Evolutionary conservation across 805 yeast species (phyloP), one percentile per base, ranked within the genome.

Genomic region (Yueomyces sp.): DNA sequence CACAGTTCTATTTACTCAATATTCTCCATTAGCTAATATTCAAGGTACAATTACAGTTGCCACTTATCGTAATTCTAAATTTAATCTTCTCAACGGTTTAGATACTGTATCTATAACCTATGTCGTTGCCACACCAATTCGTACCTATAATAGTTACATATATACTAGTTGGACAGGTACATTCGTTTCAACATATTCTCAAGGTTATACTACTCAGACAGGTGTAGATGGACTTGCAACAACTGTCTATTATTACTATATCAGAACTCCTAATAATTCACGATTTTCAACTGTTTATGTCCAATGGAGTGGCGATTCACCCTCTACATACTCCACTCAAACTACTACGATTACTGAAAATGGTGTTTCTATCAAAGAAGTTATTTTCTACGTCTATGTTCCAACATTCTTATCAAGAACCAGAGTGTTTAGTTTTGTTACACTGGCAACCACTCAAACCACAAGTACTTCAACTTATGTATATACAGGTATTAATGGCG

Each of bases 351-450:
- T 26, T 27, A 32, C 27, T 40, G 6, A 37, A 5, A 26, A 33
- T 26, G 40, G 19, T 28, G 37, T 11, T 7, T 38, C 40, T 5
- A 6, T 30, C 9, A 19, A 34, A 34, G 43, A 41, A 28, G 39
- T 39, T 37, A 37, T 45, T 27, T 40, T 29, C 33, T 37, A 37
- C 8, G 46, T 46, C 19, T 42, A 41, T 11, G 37, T 38, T 36
- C 48, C 48, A 3, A 34, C 30, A 4, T 11, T 27, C 3, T 27
- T 28, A 9, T 11, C 31, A 2, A 28, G 36, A 28, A 7, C 39
- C 3, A 33, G 8, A 3, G 12, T 19, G 4, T n/a, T 36, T 28
- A 34, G 28, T 28, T 37, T 28, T 26, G 29, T 33, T 3, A 12
- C 39, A 19, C 26, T 28, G 7, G 3, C 33, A 2, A 5, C 26